Base-by-base conservation (phyloP, 306 rosid species). In the Ormosia semicastrata region DNA sequence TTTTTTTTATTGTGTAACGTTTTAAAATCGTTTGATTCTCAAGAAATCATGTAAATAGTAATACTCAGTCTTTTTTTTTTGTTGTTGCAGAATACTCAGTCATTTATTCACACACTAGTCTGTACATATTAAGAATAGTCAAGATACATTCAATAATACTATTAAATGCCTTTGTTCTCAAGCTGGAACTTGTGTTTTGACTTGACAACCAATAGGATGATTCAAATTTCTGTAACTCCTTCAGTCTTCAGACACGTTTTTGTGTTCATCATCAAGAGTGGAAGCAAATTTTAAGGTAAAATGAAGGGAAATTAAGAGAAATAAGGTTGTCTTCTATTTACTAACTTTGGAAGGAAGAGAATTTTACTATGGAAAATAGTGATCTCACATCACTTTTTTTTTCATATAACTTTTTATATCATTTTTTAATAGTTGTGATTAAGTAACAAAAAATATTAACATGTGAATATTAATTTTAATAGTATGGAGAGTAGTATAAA, bases 41-140 rank as follows among this genome's bases (percentile, higher is more conserved):
- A 47, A 37, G 6, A 6, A 43, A 5, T 54, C 13, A 57, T 85
- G 85, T 71, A 85, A 63, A 76, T 63, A 41, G 24, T 32, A 60
- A 36, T 36, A 59, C 1, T 24, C 24, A 24, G 24, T 24, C 24
- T 24, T 24, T 24, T 24, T 24, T 24, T 24, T 24, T 24, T 24
- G 0, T 24, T 24, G 24, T 0, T 24, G 24, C 24, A 24, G 24
- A 24, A 69, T 65, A 65, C 11, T 9, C 24, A 2, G 29, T 10
- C 52, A 7, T 70, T 71, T 47, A 7, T 33, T 56, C 52, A 37
- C 7, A 24, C 5, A 0, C 52, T 7, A 4, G 17, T 60, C 10
- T 78, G n/a, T 63, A 50, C 12, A 53, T 56, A 15, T 50, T 24
- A 75, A 24, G 40, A 58, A 43, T 82, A 57, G 34, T 47, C 60